phyloP scores from a whole-genome alignment of 2,329 filamentous ascomycete genomes.

The Colletotrichum sidae region DNA sequence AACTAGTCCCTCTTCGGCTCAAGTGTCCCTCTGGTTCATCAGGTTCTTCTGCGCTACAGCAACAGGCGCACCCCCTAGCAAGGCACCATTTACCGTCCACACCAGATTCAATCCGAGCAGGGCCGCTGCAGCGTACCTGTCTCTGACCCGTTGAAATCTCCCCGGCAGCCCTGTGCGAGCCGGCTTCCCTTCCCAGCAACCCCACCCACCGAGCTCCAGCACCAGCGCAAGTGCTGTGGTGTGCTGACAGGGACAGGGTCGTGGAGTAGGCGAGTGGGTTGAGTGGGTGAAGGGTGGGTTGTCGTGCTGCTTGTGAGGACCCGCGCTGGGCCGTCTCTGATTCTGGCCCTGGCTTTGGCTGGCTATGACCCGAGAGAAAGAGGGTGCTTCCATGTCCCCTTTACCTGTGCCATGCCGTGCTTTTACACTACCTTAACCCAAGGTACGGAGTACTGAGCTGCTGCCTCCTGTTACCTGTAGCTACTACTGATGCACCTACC shows the following conservation, averaged over 20 bases:
- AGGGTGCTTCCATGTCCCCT: neutral
- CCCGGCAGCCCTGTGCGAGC: slow-evolving; percentile 18
- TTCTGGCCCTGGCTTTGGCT: too few relatives aligned
- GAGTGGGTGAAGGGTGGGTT: slow-evolving; percentile 20
- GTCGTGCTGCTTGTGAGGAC: neutral
- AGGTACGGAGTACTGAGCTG: too few relatives aligned
- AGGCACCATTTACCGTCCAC: slow-evolving; percentile 30
- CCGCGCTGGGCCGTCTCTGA: too few relatives aligned
- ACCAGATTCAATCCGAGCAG: slow-evolving; percentile 21
- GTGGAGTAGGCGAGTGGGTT: slow-evolving; percentile 31
- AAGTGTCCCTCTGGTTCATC: slow-evolving; percentile 36
- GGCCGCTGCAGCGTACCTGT: slow-evolving; percentile 19
- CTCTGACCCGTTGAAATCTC: slow-evolving; percentile 14
- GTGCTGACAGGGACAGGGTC: neutral
- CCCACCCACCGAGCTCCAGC: too few relatives aligned
- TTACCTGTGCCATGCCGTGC: too few relatives aligned
- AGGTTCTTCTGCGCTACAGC: slow-evolving; percentile 24
- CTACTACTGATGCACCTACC: neutral
- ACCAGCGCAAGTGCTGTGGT: too few relatives aligned
- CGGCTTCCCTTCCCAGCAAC: neutral
- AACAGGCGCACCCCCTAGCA: slow-evolving; percentile 35
- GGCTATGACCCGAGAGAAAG: neutral
- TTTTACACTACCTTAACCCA: too few relatives aligned
- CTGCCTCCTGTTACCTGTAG: neutral
- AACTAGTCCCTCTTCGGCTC: slow-evolving; percentile 25